Percentiles rank a stretch among this genome's conserved stretches.
Evolutionary conservation across 176 grass and related monocot species (phyloP).

Genomic region (Zoysia pacifica): DNA sequence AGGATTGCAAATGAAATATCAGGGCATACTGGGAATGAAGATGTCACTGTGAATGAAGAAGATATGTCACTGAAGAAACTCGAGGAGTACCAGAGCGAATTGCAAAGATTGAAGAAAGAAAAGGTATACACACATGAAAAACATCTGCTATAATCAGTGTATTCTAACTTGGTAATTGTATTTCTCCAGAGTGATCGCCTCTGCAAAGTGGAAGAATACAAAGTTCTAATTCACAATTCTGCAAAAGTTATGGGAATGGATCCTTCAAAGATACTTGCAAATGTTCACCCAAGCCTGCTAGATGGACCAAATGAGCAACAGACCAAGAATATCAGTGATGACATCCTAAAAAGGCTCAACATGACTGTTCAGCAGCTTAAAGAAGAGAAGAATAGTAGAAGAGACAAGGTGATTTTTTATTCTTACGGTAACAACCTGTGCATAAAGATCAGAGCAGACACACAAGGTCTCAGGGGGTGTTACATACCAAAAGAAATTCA

Average conservation of each 20-base stretch:
- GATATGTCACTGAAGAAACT: conserved; percentile 81
- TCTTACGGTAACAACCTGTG: neutral
- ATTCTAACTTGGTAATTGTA: conserved; percentile 8
- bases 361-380: conserved; percentile 80
- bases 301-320: conserved; percentile 59
- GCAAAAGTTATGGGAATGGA: conserved; percentile 87
- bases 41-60: too few relatives aligned
- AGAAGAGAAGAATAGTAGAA: conserved; percentile 78
- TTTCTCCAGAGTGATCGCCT: conserved; percentile 76
- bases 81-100: conserved; percentile 73
- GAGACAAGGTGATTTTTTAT: conserved; percentile 76
- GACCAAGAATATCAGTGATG: conserved; percentile 86
- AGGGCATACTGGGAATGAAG: too few relatives aligned
- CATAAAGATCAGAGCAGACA: neutral
- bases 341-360: conserved; percentile 72
- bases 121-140: conserved; percentile 56
- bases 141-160: neutral
- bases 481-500: neutral
- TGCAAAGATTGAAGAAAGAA: conserved; percentile 78
- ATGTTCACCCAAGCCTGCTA: conserved; percentile 78
- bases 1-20: too few relatives aligned
- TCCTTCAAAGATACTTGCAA: conserved; percentile 63
- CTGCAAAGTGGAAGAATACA: conserved; percentile 85
- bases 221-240: conserved; percentile 66
- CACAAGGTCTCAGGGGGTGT: neutral